Evolutionary conservation across 2,329 filamentous ascomycete genomes (phyloP).

Genomic region (Rutstroemia sp.): DNA sequence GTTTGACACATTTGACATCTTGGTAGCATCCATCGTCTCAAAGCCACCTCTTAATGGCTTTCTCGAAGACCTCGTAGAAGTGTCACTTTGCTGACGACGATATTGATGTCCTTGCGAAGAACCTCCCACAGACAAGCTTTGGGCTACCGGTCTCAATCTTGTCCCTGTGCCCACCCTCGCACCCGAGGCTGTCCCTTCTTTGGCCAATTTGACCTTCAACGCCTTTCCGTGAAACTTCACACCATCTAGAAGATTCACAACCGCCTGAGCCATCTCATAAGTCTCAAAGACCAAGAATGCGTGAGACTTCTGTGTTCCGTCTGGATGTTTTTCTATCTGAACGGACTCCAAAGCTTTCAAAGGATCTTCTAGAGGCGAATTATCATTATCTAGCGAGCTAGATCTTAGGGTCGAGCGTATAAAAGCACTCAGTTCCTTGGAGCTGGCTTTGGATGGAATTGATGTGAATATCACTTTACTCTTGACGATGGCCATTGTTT

Average conservation of each 20-base stretch:
- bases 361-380: not conserved
- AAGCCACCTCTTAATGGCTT: too few species aligned
- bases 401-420: not conserved
- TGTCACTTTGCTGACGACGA: too few species aligned
- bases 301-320: conserved; percentile 13
- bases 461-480: conserved; percentile 22
- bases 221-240: not conserved
- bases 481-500: conserved; percentile 2
- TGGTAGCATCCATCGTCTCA: too few species aligned
- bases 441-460: conserved; percentile 7
- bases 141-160: not conserved
- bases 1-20: too few species aligned
- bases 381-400: not conserved
- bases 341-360: conserved; percentile 7
- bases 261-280: conserved; percentile 7
- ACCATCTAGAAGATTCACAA: not conserved
- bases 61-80: too few species aligned
- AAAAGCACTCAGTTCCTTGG: conserved; percentile 7
- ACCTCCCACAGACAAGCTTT: not conserved
- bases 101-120: not conserved
- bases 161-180: not conserved
- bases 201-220: conserved; percentile 5
- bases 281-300: conserved; percentile 17
- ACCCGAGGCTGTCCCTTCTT: conserved; percentile 3
- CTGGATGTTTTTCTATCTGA: conserved; percentile 11